phyloP scores from a whole-genome alignment of 2,329 filamentous ascomycete genomes.

The Bipolaris sorokiniana region DNA sequence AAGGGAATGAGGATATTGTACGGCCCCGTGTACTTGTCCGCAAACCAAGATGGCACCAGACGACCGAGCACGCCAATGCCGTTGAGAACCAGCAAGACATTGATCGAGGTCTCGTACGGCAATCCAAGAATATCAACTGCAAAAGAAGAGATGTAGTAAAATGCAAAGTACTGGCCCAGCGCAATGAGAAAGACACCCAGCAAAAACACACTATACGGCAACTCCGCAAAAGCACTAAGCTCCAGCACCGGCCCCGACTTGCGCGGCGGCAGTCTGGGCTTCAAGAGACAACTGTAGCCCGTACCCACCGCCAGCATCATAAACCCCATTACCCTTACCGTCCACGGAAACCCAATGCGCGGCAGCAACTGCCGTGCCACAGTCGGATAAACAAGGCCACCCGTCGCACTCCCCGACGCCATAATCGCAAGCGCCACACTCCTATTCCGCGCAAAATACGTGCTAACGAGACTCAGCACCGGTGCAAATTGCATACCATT shows the following conservation, averaged over 20 bases:
- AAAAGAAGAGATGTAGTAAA: slow-evolving; percentile 54
- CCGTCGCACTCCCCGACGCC: slow-evolving; percentile 65
- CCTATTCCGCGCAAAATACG: slow-evolving; percentile 66
- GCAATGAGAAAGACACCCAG: slow-evolving; percentile 43
- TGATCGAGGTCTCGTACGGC: slow-evolving; percentile 58
- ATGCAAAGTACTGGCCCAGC: slow-evolving; percentile 52
- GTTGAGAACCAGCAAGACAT: slow-evolving; percentile 64
- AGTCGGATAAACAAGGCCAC: slow-evolving; percentile 68
- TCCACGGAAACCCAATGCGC: slow-evolving; percentile 68
- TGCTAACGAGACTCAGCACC: slow-evolving; percentile 45
- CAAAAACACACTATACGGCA: slow-evolving; percentile 49
- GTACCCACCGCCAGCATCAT: slow-evolving; percentile 58
- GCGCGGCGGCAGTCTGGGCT: slow-evolving; percentile 52
- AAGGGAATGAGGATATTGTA: slow-evolving; percentile 64
- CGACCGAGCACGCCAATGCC: slow-evolving; percentile 63
- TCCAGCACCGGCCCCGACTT: slow-evolving; percentile 53
- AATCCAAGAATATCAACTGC: slow-evolving; percentile 54
- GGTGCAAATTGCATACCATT: slow-evolving; percentile 47
- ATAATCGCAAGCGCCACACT: slow-evolving; percentile 65
- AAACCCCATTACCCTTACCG: slow-evolving; percentile 66
- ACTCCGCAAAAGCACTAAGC: slow-evolving; percentile 50
- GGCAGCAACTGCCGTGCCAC: slow-evolving; percentile 62
- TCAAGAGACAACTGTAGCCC: slow-evolving; percentile 48
- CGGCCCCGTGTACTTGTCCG: slow-evolving; percentile 60
- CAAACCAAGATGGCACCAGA: slow-evolving; percentile 59